Base-by-base conservation (phyloP, 2,329 filamentous ascomycete species). In the Microsporum audouinii region DNA sequence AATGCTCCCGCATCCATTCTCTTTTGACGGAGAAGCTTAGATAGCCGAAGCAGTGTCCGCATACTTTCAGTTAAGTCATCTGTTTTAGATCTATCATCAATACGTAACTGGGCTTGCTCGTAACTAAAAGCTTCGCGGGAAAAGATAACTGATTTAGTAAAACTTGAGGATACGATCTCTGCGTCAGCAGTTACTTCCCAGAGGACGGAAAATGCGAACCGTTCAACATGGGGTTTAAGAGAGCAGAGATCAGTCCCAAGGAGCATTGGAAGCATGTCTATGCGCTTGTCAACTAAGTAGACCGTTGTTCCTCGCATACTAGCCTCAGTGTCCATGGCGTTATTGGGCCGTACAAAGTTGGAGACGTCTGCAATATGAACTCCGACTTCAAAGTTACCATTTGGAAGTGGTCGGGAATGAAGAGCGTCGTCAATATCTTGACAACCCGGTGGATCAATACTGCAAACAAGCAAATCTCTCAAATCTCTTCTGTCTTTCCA, bases 321-420 rank as follows among this genome's bases (percentile, higher is more conserved):
- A 2, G 94, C 94, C 76, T 99, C 94, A 56, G 86, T 84, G 72
- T 99, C 95, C 94, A 99, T 99, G 60, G 94, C 88, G 70, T 92
- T 99, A 73, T 89, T 91, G 31, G 95, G 91, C 75, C 94, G 95
- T 69, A 99, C 94, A 71, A 99, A 99, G 76, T 99, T 88, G 7
- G 94, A 97, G n/a, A 99, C 94, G 73, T 99, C 94, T 33, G 94
- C 95, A 74, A 99, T 99, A 75, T 99, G 95, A 14, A 99, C 94
- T 65, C 94, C 94, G 7, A 99, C 91, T 73, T 97, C 90, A 66
- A 86, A 91, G 72, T 97, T 96, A 49, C 95, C 94, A 69, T 97
- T 97, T 0, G 90, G 87, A 27, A 99, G 77, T 58, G 82, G 80
- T 63, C 86, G 83, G 5, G 94, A 91, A 73, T 99, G 95, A 5